phyloP scores from a whole-genome alignment of 2,329 filamentous ascomycete genomes.

The Fusarium coicis region DNA sequence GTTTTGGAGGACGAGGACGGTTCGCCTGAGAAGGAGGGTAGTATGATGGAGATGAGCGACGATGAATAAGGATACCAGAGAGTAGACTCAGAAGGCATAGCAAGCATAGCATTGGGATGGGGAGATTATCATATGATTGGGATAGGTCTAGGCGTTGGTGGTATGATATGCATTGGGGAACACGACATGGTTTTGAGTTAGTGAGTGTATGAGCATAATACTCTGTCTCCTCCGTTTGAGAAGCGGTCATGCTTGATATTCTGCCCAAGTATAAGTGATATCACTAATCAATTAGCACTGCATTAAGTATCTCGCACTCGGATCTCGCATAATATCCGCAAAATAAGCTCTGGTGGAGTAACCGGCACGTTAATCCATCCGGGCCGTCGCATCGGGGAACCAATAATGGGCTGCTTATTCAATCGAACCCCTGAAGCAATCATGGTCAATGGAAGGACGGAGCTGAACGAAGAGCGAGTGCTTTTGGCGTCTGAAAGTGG shows the following conservation, averaged over 20 bases:
- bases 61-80: slow-evolving; percentile 52
- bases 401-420: slow-evolving; percentile 41
- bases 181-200: neutral
- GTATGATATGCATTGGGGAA: slow-evolving; percentile 6
- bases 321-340: neutral
- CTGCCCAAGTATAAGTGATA: neutral
- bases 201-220: neutral
- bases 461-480: slow-evolving; percentile 10
- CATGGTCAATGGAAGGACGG: slow-evolving; percentile 1
- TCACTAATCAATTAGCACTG: neutral
- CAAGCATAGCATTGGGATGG: slow-evolving; percentile 12
- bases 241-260: neutral
- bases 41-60: slow-evolving; percentile 68
- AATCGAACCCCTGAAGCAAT: slow-evolving; percentile 11
- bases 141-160: slow-evolving; percentile 33
- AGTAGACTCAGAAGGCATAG: neutral
- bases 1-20: slow-evolving; percentile 50
- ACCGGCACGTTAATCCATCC: slow-evolving; percentile 30
- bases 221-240: neutral
- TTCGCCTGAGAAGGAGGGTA: slow-evolving; percentile 54
- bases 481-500: slow-evolving; percentile 1
- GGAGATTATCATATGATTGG: slow-evolving; percentile 16
- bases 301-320: slow-evolving; percentile 20
- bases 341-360: slow-evolving; percentile 18
- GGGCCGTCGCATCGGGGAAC: slow-evolving; percentile 16